phyloP scores from a whole-genome alignment of 257 asterid genomes.

The Solanum corneliomulleri region DNA sequence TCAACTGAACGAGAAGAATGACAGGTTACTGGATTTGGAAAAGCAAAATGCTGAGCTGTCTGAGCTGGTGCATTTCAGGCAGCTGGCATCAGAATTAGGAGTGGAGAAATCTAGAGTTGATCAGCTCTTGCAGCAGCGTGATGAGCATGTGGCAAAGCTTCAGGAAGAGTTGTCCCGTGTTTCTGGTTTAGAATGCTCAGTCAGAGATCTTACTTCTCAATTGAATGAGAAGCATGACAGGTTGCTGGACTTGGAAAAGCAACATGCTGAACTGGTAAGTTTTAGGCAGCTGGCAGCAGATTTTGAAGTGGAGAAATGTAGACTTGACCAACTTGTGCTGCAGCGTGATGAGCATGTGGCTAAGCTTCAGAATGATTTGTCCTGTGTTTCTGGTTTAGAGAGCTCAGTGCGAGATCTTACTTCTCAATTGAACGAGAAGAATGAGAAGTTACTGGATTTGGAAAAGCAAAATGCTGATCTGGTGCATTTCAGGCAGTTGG shows the following conservation, averaged over 20 bases:
- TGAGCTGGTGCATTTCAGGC: constrained; percentile 32
- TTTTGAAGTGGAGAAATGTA: constrained; percentile 51
- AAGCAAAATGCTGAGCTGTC: constrained; percentile 44
- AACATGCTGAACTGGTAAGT: constrained; percentile 35
- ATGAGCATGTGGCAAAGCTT: constrained; percentile 26
- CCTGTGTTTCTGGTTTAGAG: constrained; percentile 32
- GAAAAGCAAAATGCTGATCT: constrained; percentile 46
- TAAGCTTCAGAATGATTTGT: constrained; percentile 23
- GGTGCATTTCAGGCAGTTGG: constrained; percentile 32
- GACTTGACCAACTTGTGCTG: constrained; percentile 31
- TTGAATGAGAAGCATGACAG: constrained; percentile 29
- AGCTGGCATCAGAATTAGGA: constrained; percentile 41
- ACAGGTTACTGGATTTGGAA: constrained; percentile 22
- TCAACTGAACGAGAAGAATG: constrained; percentile 29
- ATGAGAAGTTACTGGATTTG: constrained; percentile 23
- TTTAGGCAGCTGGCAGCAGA: constrained; percentile 35
- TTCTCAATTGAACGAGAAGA: constrained; percentile 28
- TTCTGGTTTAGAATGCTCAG: constrained; percentile 33
- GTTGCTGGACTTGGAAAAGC: constrained; percentile 24
- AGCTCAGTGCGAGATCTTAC: constrained; percentile 40
- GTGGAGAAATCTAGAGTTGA: constrained; percentile 45
- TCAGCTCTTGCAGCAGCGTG: constrained; percentile 37
- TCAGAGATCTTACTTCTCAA: constrained; percentile 40
- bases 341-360: constrained; percentile 31
- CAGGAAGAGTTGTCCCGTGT: constrained; percentile 19